phyloP scores from a whole-genome alignment of 352 stramenopile genomes.

The Pythium monospermum region DNA sequence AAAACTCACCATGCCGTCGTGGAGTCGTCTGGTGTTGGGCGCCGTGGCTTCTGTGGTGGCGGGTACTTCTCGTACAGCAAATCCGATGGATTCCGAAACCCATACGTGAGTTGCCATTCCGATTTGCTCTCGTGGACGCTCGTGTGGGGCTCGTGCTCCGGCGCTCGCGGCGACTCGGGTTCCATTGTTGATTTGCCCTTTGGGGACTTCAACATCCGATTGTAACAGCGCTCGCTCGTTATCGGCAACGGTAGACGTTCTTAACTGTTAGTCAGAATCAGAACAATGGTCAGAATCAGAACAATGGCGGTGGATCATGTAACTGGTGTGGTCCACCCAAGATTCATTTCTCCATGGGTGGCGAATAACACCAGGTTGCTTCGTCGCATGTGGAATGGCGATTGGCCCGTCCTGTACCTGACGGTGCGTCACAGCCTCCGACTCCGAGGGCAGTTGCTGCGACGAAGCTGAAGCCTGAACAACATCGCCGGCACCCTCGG shows the following conservation, averaged over 20 bases:
- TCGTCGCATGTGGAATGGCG: conserved; percentile 12
- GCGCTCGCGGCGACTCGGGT: neutral
- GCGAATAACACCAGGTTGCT: conserved; percentile 10
- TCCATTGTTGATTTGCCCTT: neutral
- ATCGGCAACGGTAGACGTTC: neutral
- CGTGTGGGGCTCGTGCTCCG: neutral
- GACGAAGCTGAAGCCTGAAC: too few species aligned
- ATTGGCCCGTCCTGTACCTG: neutral
- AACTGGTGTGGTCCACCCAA: conserved; percentile 23
- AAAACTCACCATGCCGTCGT: conserved; percentile 34
- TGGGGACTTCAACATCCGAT: neutral
- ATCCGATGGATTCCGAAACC: conserved; percentile 57
- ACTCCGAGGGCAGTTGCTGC: neutral
- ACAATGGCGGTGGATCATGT: too few species aligned
- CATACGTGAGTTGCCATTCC: conserved; percentile 48
- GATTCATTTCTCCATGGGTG: conserved; percentile 15
- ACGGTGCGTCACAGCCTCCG: neutral
- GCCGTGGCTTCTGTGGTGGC: conserved; percentile 39
- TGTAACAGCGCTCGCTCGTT: conserved; percentile 7
- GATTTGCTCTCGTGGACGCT: neutral
- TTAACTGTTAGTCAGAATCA: too few species aligned
- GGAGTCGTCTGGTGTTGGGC: conserved; percentile 28
- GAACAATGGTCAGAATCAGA: conserved; percentile 1
- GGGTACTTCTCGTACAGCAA: conserved; percentile 39
- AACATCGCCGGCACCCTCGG: too few species aligned